Evolutionary conservation across 495 filamentous ascomycete genomes (phyloP), one percentile per base, ranked within the genome.

Genomic region (Lichenothelia convexa): DNA sequence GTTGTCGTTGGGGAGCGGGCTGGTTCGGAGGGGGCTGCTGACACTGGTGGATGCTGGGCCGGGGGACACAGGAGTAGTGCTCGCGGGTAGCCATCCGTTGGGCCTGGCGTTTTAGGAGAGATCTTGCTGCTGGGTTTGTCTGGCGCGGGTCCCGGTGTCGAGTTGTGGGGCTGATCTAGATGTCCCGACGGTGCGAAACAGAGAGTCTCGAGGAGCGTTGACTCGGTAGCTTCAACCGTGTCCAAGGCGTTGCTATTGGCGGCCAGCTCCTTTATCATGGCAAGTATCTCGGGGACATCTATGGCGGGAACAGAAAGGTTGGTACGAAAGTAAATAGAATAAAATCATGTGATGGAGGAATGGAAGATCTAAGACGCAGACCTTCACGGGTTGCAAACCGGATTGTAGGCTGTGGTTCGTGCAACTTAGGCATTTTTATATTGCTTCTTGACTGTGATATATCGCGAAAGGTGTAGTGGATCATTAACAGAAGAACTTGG

Each of bases 251-350:
- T 60, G 57, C 94, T 84, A 59, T 93, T 93, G 47, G 73, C 68
- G 43, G 89, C 87, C 4, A 95, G 73, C 48, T 89, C 86, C 38
- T 71, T 71, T 58, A 97, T 91, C 45, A 93, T 60, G 41, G 71
- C 54, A 42, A 93, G 71, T 54, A 95, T 93, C 11, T 64, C 58
- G 22, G 74, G 73, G 37, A 93, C 73, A 46, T 95, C 86, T 93
- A 49, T n/a, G 24, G 37, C 42, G 30, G 32, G 31, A 45, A 39
- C 33, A 35, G 16, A 67, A 13, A 17, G 6, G 16, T 13, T 32
- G 6, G 30, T 17, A 32, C 9, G 31, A 29, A 29, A n/a, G 24
- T 29, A 29, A 11, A 13, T 29, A 13, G 24, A 11, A 1, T 2
- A 2, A 13, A 11, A 9, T 29, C 1, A 29, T 1, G 24, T 29